Evolutionary conservation across 345 rosid species (phyloP).

Genomic region (Leavenworthia alabamica): DNA sequence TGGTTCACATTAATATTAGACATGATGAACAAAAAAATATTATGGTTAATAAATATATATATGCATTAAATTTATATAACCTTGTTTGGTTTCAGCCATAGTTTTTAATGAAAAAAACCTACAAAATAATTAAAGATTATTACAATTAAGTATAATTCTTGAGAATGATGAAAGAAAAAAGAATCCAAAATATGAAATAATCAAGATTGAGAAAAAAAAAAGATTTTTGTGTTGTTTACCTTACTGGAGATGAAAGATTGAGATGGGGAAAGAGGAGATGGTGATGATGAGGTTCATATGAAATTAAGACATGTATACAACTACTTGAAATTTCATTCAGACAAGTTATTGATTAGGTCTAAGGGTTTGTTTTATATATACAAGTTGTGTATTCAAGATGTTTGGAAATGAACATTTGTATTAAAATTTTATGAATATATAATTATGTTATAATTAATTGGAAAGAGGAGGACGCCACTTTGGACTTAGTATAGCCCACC

Average conservation of each 20-base stretch:
- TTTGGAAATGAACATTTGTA: background rate
- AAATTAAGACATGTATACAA: conserved; percentile 21
- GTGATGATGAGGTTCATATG: conserved; percentile 9
- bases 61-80: conserved; percentile 22
- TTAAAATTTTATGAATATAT: background rate
- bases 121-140: background rate
- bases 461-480: background rate
- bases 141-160: background rate
- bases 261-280: background rate
- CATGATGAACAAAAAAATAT: no score
- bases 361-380: background rate
- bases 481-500: conserved; percentile 15
- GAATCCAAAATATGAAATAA: background rate
- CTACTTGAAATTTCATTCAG: background rate
- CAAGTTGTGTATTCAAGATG: conserved; percentile 15
- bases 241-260: background rate
- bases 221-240: background rate
- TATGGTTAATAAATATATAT: background rate
- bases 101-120: conserved; percentile 21
- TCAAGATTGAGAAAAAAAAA: background rate
- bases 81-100: conserved; percentile 43
- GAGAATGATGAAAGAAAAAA: background rate
- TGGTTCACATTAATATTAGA: background rate
- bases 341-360: conserved; percentile 29
- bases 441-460: background rate